Evolutionary conservation across 2,329 filamentous ascomycete species (phyloP), one percentile per base, ranked within the genome.

Genomic region (Chalaropsis thielavioides): DNA sequence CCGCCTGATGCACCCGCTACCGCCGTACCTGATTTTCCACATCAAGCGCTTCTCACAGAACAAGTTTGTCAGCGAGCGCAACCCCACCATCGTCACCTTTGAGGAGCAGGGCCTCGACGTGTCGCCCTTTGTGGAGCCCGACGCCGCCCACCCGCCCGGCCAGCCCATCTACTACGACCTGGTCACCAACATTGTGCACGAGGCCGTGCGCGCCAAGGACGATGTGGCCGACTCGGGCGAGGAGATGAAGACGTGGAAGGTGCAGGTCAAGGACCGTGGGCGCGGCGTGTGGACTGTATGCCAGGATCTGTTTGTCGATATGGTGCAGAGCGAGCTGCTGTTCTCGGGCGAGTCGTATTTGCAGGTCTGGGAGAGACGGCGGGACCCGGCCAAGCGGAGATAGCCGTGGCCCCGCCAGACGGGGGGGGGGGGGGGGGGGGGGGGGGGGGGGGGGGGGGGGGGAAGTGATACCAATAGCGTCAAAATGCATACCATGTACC

Each of bases 61-160:
- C 79, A 96, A 96, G 74, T 99, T 99, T 72, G 89, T 99, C 22
- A 84, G 88, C 1, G 92, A 97, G 76, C 88, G 94, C 62, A 99
- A 99, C 74, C 94, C 92, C 0, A 99, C 94, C 10, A 99, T 99
- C 71, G 94, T 99, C 68, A 97, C 92, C 0, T 99, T 97, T 75
- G 90, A 92, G 69, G 87, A 90, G 3, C 82, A 87, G 67, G 72
- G 87, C 51, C 83, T 99, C 8, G 91, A 99, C 73, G 86, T 96
- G 79, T 82, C 86, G 4, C 91, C 92, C 0, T 97, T 94, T 71
- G 90, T 96, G 13, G 90, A 97, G 76, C 92, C 92, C 0, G 90
- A 92, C 71, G 88, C 90, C 0, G 76, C 80, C 4, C 73, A 87
- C 44, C 82, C 86, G 0, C 83, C 83, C 0, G 84, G 87, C 1